Evolutionary conservation across 257 asterid species (phyloP).

Genomic region (Prunella vulgaris): DNA sequence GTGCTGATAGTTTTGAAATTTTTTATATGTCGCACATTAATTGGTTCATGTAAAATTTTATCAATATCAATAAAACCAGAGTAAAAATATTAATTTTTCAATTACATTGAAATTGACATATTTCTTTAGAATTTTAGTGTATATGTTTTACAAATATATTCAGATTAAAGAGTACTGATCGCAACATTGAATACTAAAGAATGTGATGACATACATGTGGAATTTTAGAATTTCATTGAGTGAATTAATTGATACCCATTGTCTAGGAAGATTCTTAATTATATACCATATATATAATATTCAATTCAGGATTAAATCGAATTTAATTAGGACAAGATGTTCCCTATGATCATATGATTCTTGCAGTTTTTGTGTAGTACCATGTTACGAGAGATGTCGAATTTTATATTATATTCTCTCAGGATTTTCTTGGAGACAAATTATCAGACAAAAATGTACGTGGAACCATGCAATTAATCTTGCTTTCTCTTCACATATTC

Average conservation of each 20-base stretch:
- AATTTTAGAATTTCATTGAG: slow-evolving; percentile 2
- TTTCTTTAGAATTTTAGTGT: too few species aligned
- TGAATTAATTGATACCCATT: slow-evolving; percentile 22
- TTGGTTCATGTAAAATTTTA: too few species aligned
- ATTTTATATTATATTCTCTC: slow-evolving; percentile 1
- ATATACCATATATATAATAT: not conserved
- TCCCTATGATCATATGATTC: not conserved
- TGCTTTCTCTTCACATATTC: not conserved
- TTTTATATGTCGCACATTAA: too few species aligned
- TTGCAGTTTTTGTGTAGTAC: not conserved
- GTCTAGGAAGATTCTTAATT: slow-evolving; percentile 16
- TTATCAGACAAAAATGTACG: not conserved
- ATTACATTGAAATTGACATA: too few species aligned
- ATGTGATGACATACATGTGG: slow-evolving; percentile 1
- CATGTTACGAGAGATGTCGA: not conserved
- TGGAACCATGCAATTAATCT: not conserved
- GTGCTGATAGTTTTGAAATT: too few species aligned
- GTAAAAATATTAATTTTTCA: too few species aligned
- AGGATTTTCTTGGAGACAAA: not conserved
- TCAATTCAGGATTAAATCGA: slow-evolving; percentile 6
- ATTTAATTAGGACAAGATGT: not conserved
- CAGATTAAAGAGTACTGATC: not conserved
- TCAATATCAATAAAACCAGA: too few species aligned
- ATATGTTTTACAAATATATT: not conserved
- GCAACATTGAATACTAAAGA: not conserved